These are phyloP conservation scores for Yarrowia sp. DNA, from an alignment of 805 yeast genomes.

Conservation along the genomic window DNA sequence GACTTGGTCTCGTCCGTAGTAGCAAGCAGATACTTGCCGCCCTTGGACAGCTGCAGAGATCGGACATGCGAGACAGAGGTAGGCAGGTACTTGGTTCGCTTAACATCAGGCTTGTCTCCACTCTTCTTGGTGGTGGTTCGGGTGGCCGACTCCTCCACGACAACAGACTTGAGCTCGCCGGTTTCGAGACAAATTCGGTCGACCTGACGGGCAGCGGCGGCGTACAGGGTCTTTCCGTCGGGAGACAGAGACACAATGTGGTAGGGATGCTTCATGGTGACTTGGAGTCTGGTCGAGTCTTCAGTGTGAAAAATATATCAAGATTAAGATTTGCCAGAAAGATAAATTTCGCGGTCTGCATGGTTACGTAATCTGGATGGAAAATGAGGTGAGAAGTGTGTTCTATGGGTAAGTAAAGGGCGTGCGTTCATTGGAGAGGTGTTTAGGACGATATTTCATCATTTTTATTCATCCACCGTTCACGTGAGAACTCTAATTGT, in stretches of 20 bases:
- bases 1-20: slow-evolving; percentile 85
- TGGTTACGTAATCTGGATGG: slow-evolving; percentile 5
- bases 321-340: background rate
- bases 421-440: too few relatives aligned
- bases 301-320: background rate
- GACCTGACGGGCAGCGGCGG: slow-evolving; percentile 27
- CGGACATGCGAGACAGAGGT: slow-evolving; percentile 51
- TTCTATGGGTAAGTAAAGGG: too few relatives aligned
- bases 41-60: slow-evolving; percentile 52
- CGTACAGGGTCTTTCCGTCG: slow-evolving; percentile 20
- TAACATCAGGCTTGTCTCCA: background rate
- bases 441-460: background rate
- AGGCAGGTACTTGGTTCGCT: slow-evolving; percentile 23
- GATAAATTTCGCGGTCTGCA: slow-evolving; percentile 14
- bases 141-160: background rate
- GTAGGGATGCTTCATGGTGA: slow-evolving; percentile 26
- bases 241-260: slow-evolving; percentile 14
- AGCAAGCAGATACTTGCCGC: slow-evolving; percentile 57
- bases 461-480: background rate
- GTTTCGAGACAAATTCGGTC: slow-evolving; percentile 23
- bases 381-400: background rate
- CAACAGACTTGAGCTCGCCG: slow-evolving; percentile 26
- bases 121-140: slow-evolving; percentile 3
- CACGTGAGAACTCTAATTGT: slow-evolving; percentile 18
- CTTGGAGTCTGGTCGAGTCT: background rate